Conservation (phyloP, 257 asterid genomes). For the Plectranthus barbatus region DNA sequence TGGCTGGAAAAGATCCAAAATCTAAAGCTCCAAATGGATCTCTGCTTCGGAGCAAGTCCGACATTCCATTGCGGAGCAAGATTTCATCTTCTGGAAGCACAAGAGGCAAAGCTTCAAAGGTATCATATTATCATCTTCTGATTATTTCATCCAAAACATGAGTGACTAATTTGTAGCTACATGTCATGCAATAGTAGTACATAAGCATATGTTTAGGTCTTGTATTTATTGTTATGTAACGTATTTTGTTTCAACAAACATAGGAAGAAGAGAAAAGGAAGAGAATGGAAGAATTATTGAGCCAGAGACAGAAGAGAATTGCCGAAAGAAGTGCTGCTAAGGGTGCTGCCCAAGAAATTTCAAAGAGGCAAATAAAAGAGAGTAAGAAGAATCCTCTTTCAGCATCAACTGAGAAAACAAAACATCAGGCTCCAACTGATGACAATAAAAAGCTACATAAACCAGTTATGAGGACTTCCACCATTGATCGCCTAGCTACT, state of each 20-base stretch:
- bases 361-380: constrained; percentile 32
- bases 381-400: constrained; percentile 26
- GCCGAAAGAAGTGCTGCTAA: constrained; percentile 67
- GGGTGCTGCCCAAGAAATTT: constrained; percentile 18
- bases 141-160: background rate
- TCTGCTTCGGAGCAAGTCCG: constrained; percentile 51
- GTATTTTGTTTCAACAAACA: background rate
- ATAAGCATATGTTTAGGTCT: background rate
- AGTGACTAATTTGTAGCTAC: no score
- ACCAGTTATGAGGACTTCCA: constrained; percentile 45
- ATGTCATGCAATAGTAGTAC: no score
- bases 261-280: constrained; percentile 71
- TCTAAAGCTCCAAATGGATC: constrained; percentile 32
- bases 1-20: constrained; percentile 26
- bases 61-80: constrained; percentile 31
- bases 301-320: constrained; percentile 67
- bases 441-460: constrained; percentile 31
- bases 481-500: constrained; percentile 64
- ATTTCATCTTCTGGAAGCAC: constrained; percentile 33
- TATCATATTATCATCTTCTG: constrained; percentile 10
- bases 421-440: constrained; percentile 21
- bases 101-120: constrained; percentile 56
- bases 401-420: constrained; percentile 21
- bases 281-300: constrained; percentile 52
- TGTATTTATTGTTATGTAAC: background rate